Evolutionary conservation across 2,329 filamentous ascomycete species (phyloP), one percentile per base, ranked within the genome.

Genomic region (Clonostachys rosea): DNA sequence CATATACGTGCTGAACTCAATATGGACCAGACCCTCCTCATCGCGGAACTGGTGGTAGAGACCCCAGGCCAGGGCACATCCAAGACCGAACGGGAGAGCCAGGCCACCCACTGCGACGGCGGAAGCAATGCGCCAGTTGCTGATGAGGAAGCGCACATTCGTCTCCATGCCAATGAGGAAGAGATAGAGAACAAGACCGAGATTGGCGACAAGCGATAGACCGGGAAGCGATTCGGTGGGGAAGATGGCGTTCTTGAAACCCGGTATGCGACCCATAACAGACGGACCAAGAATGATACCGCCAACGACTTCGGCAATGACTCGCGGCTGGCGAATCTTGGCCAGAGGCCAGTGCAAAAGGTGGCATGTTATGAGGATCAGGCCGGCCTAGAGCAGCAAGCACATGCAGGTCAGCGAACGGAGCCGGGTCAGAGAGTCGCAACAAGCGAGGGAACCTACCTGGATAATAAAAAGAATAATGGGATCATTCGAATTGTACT

Each of bases 161-260:
- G 91, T 89, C 69, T 96, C 91, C 4, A 96, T 75, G 3, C 89
- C 91, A 20, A 95, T 89, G 49, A 95, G 75, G 66, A 96, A 96
- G 35, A 96, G 73, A 62, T 94, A 95, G 8, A 96, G 74, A 13
- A 95, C 79, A 45, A 96, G 71, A 6, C 91, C 91, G 5, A 96
- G 68, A 56, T 94, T 95, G 41, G 91, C 90, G 41, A 89, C 87
- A 46, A 91, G 78, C 56, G 73, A 84, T 44, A 96, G 72, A 45
- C 85, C 83, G 3, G 89, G 84, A 64, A 95, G 87, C 3, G 89
- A 91, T 1, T 70, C 79, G 0, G 71, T 60, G 1, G 91, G 90
- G 59, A 96, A 96, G 54, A 96, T 92, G 52, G 85, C 74, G 4
- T 73, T 67, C 44, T 81, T 75, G 69, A 95, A 96, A 37, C 84